These are phyloP conservation scores for Sporothrix variecibatus DNA, from an alignment of 2,329 filamentous ascomycete genomes.

Conservation along the genomic window DNA sequence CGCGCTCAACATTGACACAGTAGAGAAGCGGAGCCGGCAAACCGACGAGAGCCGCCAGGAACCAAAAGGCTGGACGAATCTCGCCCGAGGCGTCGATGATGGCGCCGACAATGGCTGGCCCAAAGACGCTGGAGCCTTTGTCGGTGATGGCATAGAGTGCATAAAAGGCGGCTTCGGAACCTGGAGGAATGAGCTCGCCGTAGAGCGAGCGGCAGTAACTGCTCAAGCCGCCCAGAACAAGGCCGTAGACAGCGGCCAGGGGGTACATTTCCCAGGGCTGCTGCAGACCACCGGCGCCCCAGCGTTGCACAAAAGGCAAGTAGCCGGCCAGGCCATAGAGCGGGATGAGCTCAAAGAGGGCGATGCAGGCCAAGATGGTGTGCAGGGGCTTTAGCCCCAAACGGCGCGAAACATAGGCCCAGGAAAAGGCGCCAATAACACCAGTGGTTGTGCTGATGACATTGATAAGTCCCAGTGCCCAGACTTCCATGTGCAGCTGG, in stretches of 20 bases:
- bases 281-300: conserved; percentile 83
- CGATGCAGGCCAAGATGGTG: conserved; percentile 90
- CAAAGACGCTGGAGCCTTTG: conserved; percentile 92
- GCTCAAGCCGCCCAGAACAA: conserved; percentile 90
- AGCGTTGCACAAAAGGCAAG: conserved; percentile 71
- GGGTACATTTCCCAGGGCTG: conserved; percentile 97
- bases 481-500: conserved; percentile 82
- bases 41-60: conserved; percentile 81
- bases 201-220: conserved; percentile 91
- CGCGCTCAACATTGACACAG: conserved; percentile 80
- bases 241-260: conserved; percentile 83
- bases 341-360: conserved; percentile 87
- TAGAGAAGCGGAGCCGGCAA: conserved; percentile 82
- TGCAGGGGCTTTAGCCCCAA: conserved; percentile 75
- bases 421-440: conserved; percentile 84
- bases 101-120: conserved; percentile 86
- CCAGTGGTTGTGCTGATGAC: conserved; percentile 86
- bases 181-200: conserved; percentile 89
- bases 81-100: conserved; percentile 85
- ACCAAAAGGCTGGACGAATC: conserved; percentile 87
- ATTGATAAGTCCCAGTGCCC: conserved; percentile 87
- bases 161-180: conserved; percentile 94
- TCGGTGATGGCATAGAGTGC: conserved; percentile 97
- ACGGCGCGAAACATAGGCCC: conserved; percentile 74
- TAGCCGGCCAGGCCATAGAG: conserved; percentile 89